Base-by-base conservation (phyloP, 495 filamentous ascomycete species). In the Sporormia fimetaria region DNA sequence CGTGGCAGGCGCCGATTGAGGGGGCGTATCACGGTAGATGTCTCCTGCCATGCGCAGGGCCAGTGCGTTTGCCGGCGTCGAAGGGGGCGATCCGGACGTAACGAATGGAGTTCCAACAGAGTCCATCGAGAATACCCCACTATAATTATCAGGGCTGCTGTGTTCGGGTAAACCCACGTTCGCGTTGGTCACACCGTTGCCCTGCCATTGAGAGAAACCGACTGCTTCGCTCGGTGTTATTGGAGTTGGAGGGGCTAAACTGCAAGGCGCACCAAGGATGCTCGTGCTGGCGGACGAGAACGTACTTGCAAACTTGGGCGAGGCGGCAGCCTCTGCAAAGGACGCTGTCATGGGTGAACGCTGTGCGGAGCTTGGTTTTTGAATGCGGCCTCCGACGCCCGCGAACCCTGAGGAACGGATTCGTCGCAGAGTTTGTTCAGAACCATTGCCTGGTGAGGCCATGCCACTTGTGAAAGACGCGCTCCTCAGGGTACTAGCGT, bases 221-320 rank as follows among this genome's bases (percentile, higher is more conserved):
- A 35, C 18, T 27, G 55, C 44, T 17, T 61, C 61, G 31, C 51
- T 48, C 10, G 61, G 61, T 4, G 62, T 60, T 31, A 57, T 25
- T 7, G 62, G 62, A 15, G 62, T 65, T n/a, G 59, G 61, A 18
- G 62, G 61, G 11, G 59, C 61, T 8, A 62, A 39, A 45, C 43
- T 59, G 23, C 53, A 51, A 37, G 33, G 33, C 10, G 35, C 40
- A 10, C 42, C 40, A 18, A 44, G 14, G 18, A 18, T 42, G n/a
- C 18, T 40, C 21, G 15, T 37, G 16, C 36, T 55, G 29, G 33
- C 46, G 15, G 29, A 35, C 16, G 49, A 51, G 17, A 46, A 41
- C 0, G 42, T 35, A 12, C 47, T 49, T 4, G 37, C 30, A 26
- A 55, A 52, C 30, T 58, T 60, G 2, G 60, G 62, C 14, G 60